Percentiles rank a stretch among this genome's conserved stretches.
Conservation (phyloP, 176 grass and related monocot species). For the Carex scoparia region DNA sequence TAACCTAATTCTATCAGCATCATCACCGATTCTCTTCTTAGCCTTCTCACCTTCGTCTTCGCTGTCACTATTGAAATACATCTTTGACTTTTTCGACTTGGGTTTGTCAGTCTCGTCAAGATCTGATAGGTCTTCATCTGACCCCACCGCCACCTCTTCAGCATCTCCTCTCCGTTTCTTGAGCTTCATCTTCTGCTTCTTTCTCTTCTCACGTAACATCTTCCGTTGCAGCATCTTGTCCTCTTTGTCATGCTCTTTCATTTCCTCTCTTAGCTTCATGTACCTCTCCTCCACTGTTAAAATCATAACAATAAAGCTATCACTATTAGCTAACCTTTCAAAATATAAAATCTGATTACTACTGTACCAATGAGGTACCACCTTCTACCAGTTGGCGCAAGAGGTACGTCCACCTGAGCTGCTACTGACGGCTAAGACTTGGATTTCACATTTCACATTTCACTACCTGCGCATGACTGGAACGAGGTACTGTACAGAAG, state of each 20-base stretch:
- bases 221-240: slow-evolving; percentile 70
- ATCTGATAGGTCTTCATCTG: slow-evolving; percentile 44
- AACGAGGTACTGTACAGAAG: neutral
- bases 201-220: slow-evolving; percentile 54
- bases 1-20: slow-evolving; percentile 30
- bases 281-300: slow-evolving; percentile 60
- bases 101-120: slow-evolving; percentile 23
- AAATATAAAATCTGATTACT: neutral
- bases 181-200: slow-evolving; percentile 73
- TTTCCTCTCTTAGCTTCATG: slow-evolving; percentile 61
- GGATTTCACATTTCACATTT: neutral
- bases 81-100: slow-evolving; percentile 42
- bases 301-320: neutral
- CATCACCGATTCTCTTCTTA: neutral
- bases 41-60: slow-evolving; percentile 21
- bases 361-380: neutral
- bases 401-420: neutral
- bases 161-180: slow-evolving; percentile 57
- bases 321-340: slow-evolving; percentile 9
- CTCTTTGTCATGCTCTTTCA: slow-evolving; percentile 72
- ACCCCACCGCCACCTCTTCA: slow-evolving; percentile 18
- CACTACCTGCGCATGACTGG: neutral
- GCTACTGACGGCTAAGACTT: neutral
- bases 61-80: slow-evolving; percentile 48
- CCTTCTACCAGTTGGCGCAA: neutral